Evolutionary conservation across 139 green algal genomes (phyloP).

Genomic region (Diplosphaera chodatii): DNA sequence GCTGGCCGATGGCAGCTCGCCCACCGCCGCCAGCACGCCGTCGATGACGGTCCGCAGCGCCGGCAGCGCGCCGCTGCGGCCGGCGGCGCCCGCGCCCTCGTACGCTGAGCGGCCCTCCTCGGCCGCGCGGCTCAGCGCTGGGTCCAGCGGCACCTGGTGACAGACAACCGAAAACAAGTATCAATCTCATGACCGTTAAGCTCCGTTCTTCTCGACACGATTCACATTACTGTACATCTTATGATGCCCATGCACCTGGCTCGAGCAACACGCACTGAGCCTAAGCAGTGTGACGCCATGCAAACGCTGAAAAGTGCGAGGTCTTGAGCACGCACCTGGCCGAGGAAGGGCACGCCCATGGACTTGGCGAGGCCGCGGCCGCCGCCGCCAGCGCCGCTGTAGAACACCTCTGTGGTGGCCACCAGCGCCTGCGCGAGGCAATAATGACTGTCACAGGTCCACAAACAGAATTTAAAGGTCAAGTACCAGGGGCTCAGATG

Average conservation of each 20-base stretch:
- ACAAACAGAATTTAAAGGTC: no score
- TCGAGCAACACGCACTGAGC: no score
- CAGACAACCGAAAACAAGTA: no score
- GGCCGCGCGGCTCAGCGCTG: slow-evolving; percentile 51
- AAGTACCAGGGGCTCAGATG: no score
- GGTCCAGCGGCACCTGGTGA: slow-evolving; percentile 69
- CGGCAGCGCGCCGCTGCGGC: background rate
- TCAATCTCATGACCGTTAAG: no score
- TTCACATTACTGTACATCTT: no score
- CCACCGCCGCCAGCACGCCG: background rate
- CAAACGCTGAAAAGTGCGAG: no score
- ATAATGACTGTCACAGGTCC: no score
- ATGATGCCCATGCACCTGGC: no score
- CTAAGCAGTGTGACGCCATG: no score
- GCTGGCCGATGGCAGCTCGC: background rate
- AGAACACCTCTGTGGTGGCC: slow-evolving; percentile 60
- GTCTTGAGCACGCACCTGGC: no score
- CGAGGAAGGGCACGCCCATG: slow-evolving; percentile 78
- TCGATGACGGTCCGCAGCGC: slow-evolving; percentile 5
- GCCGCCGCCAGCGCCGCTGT: slow-evolving; percentile 46
- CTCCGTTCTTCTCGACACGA: no score
- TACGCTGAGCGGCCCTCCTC: slow-evolving; percentile 62
- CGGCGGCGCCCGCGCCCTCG: slow-evolving; percentile 6
- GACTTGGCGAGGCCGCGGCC: slow-evolving; percentile 63
- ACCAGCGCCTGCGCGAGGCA: slow-evolving; percentile 11